These are phyloP conservation scores for Debaryomyces maramus DNA, from an alignment of 805 yeast species.

Conservation along the genomic window DNA sequence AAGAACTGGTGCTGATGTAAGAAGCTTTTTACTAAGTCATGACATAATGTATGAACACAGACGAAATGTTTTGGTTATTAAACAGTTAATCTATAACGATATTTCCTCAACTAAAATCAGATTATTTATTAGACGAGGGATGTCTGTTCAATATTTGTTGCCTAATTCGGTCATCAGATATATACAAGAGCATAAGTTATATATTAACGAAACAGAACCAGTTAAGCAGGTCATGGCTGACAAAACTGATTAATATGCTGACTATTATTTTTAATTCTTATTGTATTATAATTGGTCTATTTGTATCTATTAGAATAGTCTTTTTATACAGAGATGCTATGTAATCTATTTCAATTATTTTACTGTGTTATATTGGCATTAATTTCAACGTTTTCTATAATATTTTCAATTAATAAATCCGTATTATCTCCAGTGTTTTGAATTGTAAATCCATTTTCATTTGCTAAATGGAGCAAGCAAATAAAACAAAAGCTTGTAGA, in stretches of 20 bases:
- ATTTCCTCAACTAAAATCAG: conserved; percentile 94
- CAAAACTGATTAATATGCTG: conserved; percentile 19
- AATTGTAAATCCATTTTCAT: conserved; percentile 73
- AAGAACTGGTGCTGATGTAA: conserved; percentile 93
- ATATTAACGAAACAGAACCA: conserved; percentile 85
- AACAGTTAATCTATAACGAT: conserved; percentile 94
- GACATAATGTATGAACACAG: conserved; percentile 98
- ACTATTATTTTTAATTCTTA: background rate
- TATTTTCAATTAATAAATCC: conserved; percentile 30
- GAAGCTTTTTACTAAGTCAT: conserved; percentile 87
- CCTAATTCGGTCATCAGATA: conserved; percentile 95
- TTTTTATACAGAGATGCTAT: background rate
- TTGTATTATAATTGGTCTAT: conserved; percentile 1
- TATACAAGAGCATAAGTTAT: conserved; percentile 87
- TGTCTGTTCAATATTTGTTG: conserved; percentile 92
- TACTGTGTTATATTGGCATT: too few species aligned
- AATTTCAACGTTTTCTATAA: background rate
- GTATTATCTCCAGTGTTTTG: conserved; percentile 44
- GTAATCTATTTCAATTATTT: too few species aligned
- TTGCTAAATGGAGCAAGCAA: conserved; percentile 80
- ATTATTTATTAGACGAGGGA: conserved; percentile 86
- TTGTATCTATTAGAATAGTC: conserved; percentile 1
- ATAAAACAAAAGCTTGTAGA: conserved; percentile 86
- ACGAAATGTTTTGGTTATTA: conserved; percentile 88
- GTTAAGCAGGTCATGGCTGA: conserved; percentile 76